Evolutionary conservation across 768 basidiomycete genomes (phyloP).

Genomic region (Suillus occidentalis): DNA sequence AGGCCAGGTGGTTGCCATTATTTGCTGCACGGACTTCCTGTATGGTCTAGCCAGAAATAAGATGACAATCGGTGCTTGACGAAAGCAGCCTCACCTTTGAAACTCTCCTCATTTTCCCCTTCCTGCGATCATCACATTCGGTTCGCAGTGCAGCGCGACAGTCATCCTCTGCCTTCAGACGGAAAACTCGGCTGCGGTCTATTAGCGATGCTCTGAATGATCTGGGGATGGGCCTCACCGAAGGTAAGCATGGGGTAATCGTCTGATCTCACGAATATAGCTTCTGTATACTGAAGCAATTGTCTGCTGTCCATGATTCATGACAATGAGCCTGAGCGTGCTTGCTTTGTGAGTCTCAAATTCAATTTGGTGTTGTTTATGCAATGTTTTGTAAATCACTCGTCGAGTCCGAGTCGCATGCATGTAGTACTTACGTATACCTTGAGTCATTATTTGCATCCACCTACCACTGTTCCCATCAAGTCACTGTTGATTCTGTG

Average conservation of each 20-base stretch:
- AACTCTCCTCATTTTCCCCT: conserved; percentile 48
- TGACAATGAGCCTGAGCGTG: not conserved
- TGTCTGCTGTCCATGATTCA: conserved; percentile 6
- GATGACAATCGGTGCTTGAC: conserved; percentile 1
- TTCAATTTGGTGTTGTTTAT: not conserved
- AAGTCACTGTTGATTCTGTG: no score
- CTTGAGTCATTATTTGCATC: no score
- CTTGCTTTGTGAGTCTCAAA: not conserved
- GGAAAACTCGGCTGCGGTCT: conserved; percentile 58
- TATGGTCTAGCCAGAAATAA: conserved; percentile 44
- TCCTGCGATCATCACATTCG: conserved; percentile 29
- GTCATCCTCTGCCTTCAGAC: conserved; percentile 57
- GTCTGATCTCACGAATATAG: conserved; percentile 41
- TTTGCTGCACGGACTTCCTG: conserved; percentile 56
- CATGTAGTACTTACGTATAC: no score
- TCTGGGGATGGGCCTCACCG: conserved; percentile 33
- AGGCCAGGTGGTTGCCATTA: conserved; percentile 45
- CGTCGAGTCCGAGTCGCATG: no score
- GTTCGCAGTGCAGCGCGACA: conserved; percentile 47
- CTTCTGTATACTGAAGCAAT: conserved; percentile 38
- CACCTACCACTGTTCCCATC: no score
- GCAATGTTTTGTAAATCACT: no score
- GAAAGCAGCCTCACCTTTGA: conserved; percentile 42
- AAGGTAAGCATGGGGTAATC: conserved; percentile 47
- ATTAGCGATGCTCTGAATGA: conserved; percentile 3